These are phyloP conservation scores for Acmispon strigosus DNA, from an alignment of 306 rosid genomes.

Conservation along the genomic window DNA sequence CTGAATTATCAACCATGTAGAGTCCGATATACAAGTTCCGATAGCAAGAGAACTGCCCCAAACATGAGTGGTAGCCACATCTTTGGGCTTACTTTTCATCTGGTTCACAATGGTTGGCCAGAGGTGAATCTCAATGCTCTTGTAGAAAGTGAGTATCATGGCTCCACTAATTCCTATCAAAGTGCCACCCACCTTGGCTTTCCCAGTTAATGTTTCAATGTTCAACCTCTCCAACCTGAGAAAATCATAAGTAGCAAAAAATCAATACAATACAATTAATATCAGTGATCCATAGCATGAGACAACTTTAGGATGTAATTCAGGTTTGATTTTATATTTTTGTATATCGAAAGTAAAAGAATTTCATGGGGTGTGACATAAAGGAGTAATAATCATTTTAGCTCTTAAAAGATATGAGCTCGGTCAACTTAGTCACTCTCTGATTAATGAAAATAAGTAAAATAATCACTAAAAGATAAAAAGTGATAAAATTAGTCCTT, in stretches of 20 bases:
- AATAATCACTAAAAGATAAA: no score
- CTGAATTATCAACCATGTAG: conserved; percentile 24
- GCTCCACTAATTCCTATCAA: conserved; percentile 23
- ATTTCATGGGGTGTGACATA: not conserved
- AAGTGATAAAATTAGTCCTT: no score
- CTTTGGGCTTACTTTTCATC: not conserved
- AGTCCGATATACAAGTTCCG: conserved; percentile 20
- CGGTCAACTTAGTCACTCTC: no score
- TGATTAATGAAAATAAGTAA: no score
- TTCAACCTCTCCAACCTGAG: conserved; percentile 20
- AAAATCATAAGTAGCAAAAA: not conserved
- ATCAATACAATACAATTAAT: not conserved
- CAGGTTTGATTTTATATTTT: no score
- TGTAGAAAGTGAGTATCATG: conserved; percentile 25
- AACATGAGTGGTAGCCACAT: not conserved
- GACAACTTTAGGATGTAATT: not conserved
- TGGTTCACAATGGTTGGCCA: conserved; percentile 17
- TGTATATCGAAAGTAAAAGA: not conserved
- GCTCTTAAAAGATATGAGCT: no score
- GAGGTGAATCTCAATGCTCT: conserved; percentile 16
- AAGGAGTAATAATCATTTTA: no score
- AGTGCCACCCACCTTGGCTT: conserved; percentile 19
- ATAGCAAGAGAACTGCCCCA: conserved; percentile 7
- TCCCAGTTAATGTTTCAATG: conserved; percentile 11
- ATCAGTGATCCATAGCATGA: not conserved